These are phyloP conservation scores for Tulasnella sp. DNA, from an alignment of 768 basidiomycete genomes.

Conservation along the genomic window DNA sequence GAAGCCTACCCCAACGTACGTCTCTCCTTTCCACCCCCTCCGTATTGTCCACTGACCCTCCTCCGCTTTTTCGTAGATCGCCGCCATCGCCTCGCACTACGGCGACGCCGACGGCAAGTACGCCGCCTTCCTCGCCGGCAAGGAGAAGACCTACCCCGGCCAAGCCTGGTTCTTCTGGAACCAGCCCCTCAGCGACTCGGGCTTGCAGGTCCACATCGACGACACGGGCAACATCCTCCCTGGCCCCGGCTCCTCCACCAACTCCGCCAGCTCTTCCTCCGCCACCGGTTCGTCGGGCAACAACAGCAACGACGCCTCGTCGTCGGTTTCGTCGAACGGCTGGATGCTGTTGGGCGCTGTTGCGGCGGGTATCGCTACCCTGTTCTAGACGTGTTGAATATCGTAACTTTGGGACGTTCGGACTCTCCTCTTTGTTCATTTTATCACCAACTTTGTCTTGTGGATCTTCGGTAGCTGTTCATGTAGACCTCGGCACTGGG, in stretches of 20 bases:
- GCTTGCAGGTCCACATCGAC: conserved; percentile 12
- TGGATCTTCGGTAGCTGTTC: no score
- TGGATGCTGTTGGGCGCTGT: not conserved
- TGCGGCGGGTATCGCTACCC: not conserved
- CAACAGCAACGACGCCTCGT: not conserved
- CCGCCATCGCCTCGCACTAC: conserved; percentile 31
- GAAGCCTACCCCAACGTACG: conserved; percentile 29
- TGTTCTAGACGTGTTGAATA: not conserved
- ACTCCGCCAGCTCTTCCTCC: not conserved
- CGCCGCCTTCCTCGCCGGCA: not conserved
- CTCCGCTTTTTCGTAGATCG: not conserved
- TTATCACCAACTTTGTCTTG: no score
- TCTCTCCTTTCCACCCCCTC: not conserved
- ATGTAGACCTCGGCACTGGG: no score
- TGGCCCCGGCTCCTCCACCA: not conserved
- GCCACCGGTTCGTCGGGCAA: not conserved
- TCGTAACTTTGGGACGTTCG: no score
- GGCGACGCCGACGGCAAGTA: conserved; percentile 29
- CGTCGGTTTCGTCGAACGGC: not conserved
- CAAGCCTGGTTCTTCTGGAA: conserved; percentile 35
- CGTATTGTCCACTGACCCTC: not conserved
- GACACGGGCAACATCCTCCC: conserved; percentile 4
- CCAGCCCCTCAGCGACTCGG: conserved; percentile 23
- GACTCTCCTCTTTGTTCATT: no score
- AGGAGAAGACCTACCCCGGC: conserved; percentile 22